Evolutionary conservation across 257 asterid species (phyloP).

Genomic region (Echium plantagineum): DNA sequence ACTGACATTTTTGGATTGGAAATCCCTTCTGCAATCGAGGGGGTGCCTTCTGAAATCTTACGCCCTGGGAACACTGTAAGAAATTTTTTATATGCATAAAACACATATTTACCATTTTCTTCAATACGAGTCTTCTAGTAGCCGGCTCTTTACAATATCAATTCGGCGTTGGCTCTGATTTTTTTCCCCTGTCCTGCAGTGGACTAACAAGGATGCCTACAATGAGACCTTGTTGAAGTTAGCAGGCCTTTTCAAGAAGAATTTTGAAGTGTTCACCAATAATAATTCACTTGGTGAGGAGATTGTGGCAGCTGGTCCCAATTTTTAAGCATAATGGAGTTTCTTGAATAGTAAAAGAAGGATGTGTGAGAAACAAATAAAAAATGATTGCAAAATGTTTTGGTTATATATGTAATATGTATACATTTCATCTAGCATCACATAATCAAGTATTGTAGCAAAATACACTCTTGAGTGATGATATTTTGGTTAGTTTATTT

Average conservation of each 20-base stretch:
- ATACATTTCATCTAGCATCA: too few relatives aligned
- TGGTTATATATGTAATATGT: too few relatives aligned
- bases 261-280: conserved; percentile 46
- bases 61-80: conserved; percentile 83
- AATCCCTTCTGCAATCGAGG: conserved; percentile 74
- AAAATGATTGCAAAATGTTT: not conserved
- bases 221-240: conserved; percentile 53
- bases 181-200: conserved; percentile 26
- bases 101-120: too few relatives aligned
- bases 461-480: too few relatives aligned
- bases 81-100: not conserved
- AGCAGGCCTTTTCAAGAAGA: conserved; percentile 67
- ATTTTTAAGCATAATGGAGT: conserved; percentile 19
- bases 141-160: too few relatives aligned
- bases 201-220: conserved; percentile 56
- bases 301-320: conserved; percentile 73
- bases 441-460: too few relatives aligned
- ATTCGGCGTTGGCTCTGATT: too few relatives aligned
- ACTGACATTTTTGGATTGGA: conserved; percentile 86
- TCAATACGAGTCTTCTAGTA: too few relatives aligned
- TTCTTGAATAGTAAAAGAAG: not conserved
- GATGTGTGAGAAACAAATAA: not conserved
- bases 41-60: conserved; percentile 81
- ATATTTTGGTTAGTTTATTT: too few relatives aligned
- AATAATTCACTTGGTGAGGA: conserved; percentile 45